Percentiles rank a stretch among this genome's conserved stretches.
Conservation (phyloP, 2,329 filamentous ascomycete genomes). For the Chrysoporthe cubensis region DNA sequence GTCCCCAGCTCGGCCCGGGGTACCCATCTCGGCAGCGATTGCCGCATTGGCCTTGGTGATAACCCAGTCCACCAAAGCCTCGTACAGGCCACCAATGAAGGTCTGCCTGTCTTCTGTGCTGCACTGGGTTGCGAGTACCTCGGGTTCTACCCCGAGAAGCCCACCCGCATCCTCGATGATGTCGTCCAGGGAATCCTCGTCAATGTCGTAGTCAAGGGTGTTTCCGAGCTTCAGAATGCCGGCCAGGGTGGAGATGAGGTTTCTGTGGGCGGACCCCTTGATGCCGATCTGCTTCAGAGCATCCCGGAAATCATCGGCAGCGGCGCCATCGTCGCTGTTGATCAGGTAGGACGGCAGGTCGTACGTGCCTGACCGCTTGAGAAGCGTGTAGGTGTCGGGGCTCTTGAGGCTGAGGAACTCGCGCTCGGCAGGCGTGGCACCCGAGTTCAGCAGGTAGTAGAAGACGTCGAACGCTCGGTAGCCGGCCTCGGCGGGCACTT, state of each 20-base stretch:
- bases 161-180: slow-evolving; percentile 89
- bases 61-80: slow-evolving; percentile 94
- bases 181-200: slow-evolving; percentile 82
- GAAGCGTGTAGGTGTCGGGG: slow-evolving; percentile 75
- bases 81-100: slow-evolving; percentile 85
- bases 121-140: slow-evolving; percentile 77
- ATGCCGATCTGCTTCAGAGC: slow-evolving; percentile 92
- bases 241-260: slow-evolving; percentile 83
- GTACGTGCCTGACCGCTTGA: slow-evolving; percentile 85
- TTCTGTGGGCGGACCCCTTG: slow-evolving; percentile 80
- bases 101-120: slow-evolving; percentile 83
- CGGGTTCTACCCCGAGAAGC: slow-evolving; percentile 84
- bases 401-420: slow-evolving; percentile 84
- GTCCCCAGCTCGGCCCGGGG: slow-evolving; percentile 49
- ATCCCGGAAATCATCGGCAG: slow-evolving; percentile 89
- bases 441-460: slow-evolving; percentile 93
- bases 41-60: slow-evolving; percentile 85
- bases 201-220: slow-evolving; percentile 80
- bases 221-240: slow-evolving; percentile 91
- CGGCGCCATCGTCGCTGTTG: slow-evolving; percentile 87
- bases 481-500: slow-evolving; percentile 77
- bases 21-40: slow-evolving; percentile 75
- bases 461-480: slow-evolving; percentile 97
- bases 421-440: slow-evolving; percentile 83
- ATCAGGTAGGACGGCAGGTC: slow-evolving; percentile 85